Evolutionary conservation across 495 filamentous ascomycete genomes (phyloP).

Genomic region (Hypoxylon lenormandii): DNA sequence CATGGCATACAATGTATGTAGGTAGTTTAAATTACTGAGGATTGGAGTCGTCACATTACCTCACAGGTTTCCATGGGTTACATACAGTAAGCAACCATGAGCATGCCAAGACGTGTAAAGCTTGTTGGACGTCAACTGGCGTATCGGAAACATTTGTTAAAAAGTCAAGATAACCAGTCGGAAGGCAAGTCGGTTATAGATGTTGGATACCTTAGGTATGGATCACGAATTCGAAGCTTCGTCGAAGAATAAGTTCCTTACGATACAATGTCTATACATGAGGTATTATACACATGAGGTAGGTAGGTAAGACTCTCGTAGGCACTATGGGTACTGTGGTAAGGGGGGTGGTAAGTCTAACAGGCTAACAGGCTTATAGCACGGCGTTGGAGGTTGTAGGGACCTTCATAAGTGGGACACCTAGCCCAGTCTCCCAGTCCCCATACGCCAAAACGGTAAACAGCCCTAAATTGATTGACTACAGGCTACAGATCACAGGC

Average conservation of each 20-base stretch:
- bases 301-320: background rate
- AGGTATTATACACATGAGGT: slow-evolving; percentile 1
- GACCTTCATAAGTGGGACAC: no score
- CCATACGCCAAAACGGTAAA: background rate
- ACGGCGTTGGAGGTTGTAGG: no score
- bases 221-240: slow-evolving; percentile 1
- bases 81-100: slow-evolving; percentile 47
- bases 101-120: slow-evolving; percentile 43
- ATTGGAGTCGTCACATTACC: slow-evolving; percentile 47
- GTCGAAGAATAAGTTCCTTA: background rate
- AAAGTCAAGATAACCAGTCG: slow-evolving; percentile 22
- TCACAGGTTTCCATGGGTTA: slow-evolving; percentile 40
- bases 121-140: slow-evolving; percentile 35
- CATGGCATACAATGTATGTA: slow-evolving; percentile 39
- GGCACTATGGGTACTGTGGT: no score
- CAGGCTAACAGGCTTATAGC: no score
- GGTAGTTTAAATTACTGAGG: slow-evolving; percentile 42
- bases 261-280: background rate
- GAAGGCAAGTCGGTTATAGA: slow-evolving; percentile 11
- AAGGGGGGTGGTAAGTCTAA: no score
- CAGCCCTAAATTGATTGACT: slow-evolving; percentile 7
- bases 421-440: no score
- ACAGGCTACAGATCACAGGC: no score
- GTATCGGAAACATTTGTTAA: slow-evolving; percentile 26
- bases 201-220: slow-evolving; percentile 11